A percentile compares a stretch with the other conserved stretches of the same genome.
Conservation (phyloP, 1,284 basidiomycete genomes). For the Hypsizygus ulmarius region DNA sequence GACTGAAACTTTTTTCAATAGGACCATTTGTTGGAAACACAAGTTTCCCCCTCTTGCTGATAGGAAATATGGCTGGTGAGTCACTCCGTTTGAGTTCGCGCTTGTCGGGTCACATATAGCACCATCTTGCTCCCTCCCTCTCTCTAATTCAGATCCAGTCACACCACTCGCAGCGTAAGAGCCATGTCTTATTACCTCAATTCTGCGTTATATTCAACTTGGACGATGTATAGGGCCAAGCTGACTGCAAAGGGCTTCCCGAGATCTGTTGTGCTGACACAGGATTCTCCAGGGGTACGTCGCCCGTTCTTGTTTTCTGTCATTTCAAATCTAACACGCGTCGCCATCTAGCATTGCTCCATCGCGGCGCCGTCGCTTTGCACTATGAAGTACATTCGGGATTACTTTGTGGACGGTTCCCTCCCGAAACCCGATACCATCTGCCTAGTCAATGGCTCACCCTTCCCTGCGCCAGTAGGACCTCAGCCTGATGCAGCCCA, state of each 20-base stretch:
- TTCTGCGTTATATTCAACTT: not conserved
- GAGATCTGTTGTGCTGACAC: slow-evolving; percentile 38
- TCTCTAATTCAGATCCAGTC: slow-evolving; percentile 34
- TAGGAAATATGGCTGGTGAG: slow-evolving; percentile 42
- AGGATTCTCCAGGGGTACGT: slow-evolving; percentile 41
- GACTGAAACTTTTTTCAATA: slow-evolving; percentile 8
- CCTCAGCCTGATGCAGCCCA: not conserved
- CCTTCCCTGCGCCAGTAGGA: slow-evolving; percentile 19
- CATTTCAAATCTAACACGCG: slow-evolving; percentile 1
- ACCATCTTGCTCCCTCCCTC: not conserved
- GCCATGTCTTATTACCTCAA: slow-evolving; percentile 4
- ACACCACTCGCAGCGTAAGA: slow-evolving; percentile 33
- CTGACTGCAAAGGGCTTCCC: slow-evolving; percentile 37
- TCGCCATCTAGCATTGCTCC: slow-evolving; percentile 40
- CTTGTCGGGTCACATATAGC: no score
- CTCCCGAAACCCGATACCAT: slow-evolving; percentile 40
- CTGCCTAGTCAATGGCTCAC: slow-evolving; percentile 30
- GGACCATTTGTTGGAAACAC: slow-evolving; percentile 36
- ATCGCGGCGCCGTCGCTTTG: slow-evolving; percentile 41
- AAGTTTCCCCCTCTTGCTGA: slow-evolving; percentile 36
- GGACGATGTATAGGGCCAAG: slow-evolving; percentile 31
- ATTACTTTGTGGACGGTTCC: slow-evolving; percentile 41
- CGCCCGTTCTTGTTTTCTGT: not conserved
- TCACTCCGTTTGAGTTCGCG: not conserved
- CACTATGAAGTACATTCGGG: slow-evolving; percentile 37